Base-by-base conservation (phyloP, 2,329 filamentous ascomycete species). In the Pseudopithomyces chartarum region DNA sequence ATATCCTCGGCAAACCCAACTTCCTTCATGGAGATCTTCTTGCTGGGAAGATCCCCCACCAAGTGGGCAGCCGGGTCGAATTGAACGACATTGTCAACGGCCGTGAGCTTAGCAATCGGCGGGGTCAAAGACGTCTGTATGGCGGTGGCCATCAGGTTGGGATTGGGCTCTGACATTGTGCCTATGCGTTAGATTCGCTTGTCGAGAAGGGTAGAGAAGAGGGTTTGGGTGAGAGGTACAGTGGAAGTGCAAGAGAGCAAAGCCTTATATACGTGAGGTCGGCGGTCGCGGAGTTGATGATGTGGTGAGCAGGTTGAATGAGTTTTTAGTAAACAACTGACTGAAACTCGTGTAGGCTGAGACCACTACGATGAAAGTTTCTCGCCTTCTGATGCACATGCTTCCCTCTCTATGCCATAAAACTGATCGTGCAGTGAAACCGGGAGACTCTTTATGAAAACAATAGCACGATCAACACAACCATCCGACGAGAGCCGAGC, bases 11-110 rank as follows among this genome's bases (percentile, higher is more conserved):
- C 68, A 39, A 84, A 83, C 1, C 84, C 85, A 50, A 89, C 77
- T 32, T 89, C 86, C 63, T 82, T 79, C 86, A 89, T 89, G 17
- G 79, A 84, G 63, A 85, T 74, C 43, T 84, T 75, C 59, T 82
- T 80, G 13, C 80, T 76, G 11, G 82, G 80, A 13, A 80, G 69
- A 51, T 80, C 76, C 70, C 81, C 87, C 22, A 73, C 73, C 17
- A 90, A 71, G 66, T 90, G 87, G 67, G 80, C 82, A 36, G 74
- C 64, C 1, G 85, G 80, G 49, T 84, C 74, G 65, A 89, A 89
- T 2, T 75, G 59, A 48, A 65, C 59, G 7, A 49, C 50, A 1
- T 50, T 29, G 47, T n/a, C n/a, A 8, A 34, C n/a, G 22, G 48
- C 48, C 26, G 10, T 51, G n/a, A 42, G 48, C n/a, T 15, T 19